These are phyloP conservation scores for Cucurbita ficifolia DNA, from an alignment of 306 rosid genomes.

Conservation along the genomic window DNA sequence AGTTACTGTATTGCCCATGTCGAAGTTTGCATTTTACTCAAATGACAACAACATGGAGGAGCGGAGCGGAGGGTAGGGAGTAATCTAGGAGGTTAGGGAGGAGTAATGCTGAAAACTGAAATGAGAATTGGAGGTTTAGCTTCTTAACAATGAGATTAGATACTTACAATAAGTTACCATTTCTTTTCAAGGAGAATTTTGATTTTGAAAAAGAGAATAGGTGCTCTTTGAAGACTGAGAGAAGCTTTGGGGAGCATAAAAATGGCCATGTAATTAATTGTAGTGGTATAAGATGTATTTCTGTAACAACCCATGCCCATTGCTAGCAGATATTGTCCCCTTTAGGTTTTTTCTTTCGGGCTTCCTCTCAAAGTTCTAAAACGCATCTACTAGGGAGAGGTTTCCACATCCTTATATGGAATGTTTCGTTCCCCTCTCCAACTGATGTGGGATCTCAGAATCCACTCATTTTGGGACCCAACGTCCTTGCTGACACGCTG, in stretches of 20 bases:
- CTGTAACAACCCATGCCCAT: no score
- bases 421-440: no score
- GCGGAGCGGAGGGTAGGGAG: not conserved
- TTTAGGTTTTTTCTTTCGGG: no score
- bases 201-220: not conserved
- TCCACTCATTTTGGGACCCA: no score
- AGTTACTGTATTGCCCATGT: not conserved
- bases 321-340: no score
- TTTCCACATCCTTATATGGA: no score
- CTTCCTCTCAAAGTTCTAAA: no score
- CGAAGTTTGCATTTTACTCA: not conserved
- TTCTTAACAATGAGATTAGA: not conserved
- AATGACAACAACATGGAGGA: not conserved
- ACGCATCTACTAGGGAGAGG: no score
- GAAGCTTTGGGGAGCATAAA: not conserved
- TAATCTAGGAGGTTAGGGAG: not conserved
- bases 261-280: no score
- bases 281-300: no score
- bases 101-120: not conserved
- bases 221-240: not conserved
- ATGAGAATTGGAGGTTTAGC: not conserved
- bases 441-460: no score
- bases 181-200: not conserved
- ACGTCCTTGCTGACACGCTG: no score
- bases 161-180: not conserved